A percentile compares a stretch with the other conserved stretches of the same genome.
Evolutionary conservation across 352 stramenopile species (phyloP).

Genomic region (Thraustochytrium striatum): DNA sequence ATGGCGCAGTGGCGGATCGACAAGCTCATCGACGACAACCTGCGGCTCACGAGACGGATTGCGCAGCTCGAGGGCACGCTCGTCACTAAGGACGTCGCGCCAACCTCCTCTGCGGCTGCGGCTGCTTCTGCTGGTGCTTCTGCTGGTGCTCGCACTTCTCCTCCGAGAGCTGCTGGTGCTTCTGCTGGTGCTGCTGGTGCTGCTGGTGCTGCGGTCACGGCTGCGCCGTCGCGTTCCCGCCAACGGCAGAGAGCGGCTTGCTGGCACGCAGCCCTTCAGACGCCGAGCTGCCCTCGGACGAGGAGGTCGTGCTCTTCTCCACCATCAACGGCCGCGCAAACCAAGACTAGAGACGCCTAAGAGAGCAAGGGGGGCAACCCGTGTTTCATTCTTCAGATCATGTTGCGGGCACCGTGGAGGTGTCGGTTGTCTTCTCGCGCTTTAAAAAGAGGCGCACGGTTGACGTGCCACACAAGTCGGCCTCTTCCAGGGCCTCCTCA

Average conservation of each 20-base stretch:
- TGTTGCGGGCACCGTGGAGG: neutral
- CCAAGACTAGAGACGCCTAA: neutral
- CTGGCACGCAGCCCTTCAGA: too few relatives aligned
- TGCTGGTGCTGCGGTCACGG: too few relatives aligned
- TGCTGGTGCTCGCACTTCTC: neutral
- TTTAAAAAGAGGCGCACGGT: conserved; percentile 6
- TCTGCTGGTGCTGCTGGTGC: too few relatives aligned
- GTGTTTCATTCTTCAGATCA: neutral
- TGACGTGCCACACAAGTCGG: neutral
- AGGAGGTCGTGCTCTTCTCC: neutral
- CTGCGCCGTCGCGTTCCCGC: too few relatives aligned
- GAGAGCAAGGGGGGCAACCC: neutral
- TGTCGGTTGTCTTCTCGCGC: neutral
- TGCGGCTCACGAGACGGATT: neutral
- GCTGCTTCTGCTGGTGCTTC: too few relatives aligned
- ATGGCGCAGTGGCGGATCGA: conserved; percentile 40
- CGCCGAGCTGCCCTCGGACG: neutral
- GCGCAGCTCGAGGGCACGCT: conserved; percentile 22
- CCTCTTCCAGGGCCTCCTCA: conserved; percentile 37
- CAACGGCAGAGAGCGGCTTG: too few relatives aligned
- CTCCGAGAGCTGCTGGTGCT: neutral
- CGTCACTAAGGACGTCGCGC: neutral
- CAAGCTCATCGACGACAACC: conserved; percentile 31
- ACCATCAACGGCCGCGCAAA: neutral
- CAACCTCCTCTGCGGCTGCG: too few relatives aligned